A percentile compares a stretch with the other conserved stretches of the same genome.
Evolutionary conservation across 768 basidiomycete species (phyloP).

Genomic region (Chalciporus sphaerocephalus): DNA sequence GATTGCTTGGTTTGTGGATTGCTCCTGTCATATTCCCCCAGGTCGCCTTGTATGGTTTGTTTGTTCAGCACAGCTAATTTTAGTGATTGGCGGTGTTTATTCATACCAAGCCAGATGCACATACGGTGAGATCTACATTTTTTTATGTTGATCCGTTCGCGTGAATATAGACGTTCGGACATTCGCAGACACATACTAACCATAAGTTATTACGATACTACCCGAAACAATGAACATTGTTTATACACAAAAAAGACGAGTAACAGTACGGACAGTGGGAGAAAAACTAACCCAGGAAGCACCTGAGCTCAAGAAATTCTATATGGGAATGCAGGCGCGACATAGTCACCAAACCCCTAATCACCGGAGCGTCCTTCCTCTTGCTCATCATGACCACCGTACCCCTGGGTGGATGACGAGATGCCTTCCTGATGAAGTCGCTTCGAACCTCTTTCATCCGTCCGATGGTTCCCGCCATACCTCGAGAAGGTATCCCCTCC

Average conservation of each 20-base stretch:
- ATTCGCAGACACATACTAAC: constrained; percentile 8
- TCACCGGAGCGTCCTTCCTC: constrained; percentile 31
- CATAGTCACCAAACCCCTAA: constrained; percentile 28
- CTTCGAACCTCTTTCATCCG: constrained; percentile 54
- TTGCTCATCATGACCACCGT: constrained; percentile 28
- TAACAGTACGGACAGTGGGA: constrained; percentile 17
- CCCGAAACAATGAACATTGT: constrained; percentile 15
- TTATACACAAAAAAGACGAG: constrained; percentile 18
- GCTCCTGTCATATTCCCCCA: constrained; percentile 15
- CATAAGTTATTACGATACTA: constrained; percentile 21
- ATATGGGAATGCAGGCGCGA: constrained; percentile 24
- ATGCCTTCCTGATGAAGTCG: constrained; percentile 51
- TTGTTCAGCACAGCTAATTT: constrained; percentile 14
- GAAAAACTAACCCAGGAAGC: constrained; percentile 10
- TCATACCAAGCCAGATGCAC: constrained; percentile 4
- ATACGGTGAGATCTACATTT: constrained; percentile 28
- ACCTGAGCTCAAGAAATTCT: constrained; percentile 34
- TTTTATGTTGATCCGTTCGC: constrained; percentile 25
- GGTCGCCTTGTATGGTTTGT: constrained; percentile 22
- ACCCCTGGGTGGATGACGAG: constrained; percentile 22
- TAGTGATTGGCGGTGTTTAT: constrained; percentile 15
- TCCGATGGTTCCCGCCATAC: constrained; percentile 36
- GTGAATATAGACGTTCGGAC: constrained; percentile 12
- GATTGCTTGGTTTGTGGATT: constrained; percentile 15
- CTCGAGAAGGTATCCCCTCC: constrained; percentile 28